Evolutionary conservation across 1,139 yeast genomes (phyloP), one percentile per base, ranked within the genome.

Genomic region (Hanseniaspora sp.): DNA sequence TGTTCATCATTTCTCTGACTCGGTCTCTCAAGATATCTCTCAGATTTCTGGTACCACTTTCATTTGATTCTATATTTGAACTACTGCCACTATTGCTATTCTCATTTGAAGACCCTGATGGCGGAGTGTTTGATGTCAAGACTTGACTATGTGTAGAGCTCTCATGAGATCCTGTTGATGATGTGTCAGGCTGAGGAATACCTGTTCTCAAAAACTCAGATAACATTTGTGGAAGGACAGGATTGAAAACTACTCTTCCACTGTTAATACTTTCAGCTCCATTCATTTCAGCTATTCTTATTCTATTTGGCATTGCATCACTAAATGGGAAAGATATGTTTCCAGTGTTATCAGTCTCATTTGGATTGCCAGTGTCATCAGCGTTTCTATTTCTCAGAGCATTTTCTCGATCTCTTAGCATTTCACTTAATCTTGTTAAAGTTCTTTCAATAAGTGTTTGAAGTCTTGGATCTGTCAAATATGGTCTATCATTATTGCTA

Each of bases 1-100:
- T 42, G 12, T 42, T 28, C 46, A 42, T 42, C 35, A 42, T 42
- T 23, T 42, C 46, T 13, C 46, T 28, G 15, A 42, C 46, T 29
- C 46, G 3, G 11, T n/a, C 11, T n/a, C 35, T 42, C 35, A 28
- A 29, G 12, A 28, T 28, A 11, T 28, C 35, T 7, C 35, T 29
- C 13, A 28, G 11, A 29, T 42, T 42, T 30, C 43, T 40, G 4
- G 8, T 28, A 3, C 31, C 17, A 8, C 17, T 9, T 9, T 40
- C 31, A 8, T 18, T 28, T 15, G 8, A 30, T 5, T 40, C 12
- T 18, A 30, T 9, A 40, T 40, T 23, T 3, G 18, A 15, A 18
- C 3, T 37, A 15, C 5, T n/a, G 12, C 23, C 23, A 23, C 23
- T 23, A 23, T 4, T 23, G 4, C 23, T 23, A 23, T 4, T 23